These are phyloP conservation scores for Boletus pseudo-olivaceus DNA, from an alignment of 768 basidiomycete species.

Conservation along the genomic window DNA sequence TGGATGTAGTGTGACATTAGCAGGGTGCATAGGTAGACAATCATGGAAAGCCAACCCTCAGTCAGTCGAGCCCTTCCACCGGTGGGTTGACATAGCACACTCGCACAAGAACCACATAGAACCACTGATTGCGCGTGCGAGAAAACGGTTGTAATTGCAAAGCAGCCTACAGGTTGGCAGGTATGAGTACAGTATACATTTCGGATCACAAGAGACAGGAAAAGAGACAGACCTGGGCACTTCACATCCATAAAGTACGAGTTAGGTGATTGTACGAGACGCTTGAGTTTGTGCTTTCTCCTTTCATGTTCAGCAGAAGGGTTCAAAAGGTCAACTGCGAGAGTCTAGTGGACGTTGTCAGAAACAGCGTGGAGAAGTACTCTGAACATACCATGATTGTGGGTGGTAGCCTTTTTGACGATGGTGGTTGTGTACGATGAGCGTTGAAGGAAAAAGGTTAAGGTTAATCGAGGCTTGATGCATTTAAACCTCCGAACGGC, in stretches of 20 bases:
- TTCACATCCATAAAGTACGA: slow-evolving; percentile 99
- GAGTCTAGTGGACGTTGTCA: slow-evolving; percentile 57
- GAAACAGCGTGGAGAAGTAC: background rate
- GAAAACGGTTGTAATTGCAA: slow-evolving; percentile 95
- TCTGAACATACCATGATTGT: slow-evolving; percentile 19
- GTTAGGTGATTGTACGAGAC: slow-evolving; percentile 96
- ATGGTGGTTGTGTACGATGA: slow-evolving; percentile 22
- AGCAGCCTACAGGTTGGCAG: slow-evolving; percentile 64
- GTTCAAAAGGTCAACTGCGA: slow-evolving; percentile 97
- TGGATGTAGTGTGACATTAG: slow-evolving; percentile 32
- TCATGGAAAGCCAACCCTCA: slow-evolving; percentile 66
- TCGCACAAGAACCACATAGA: slow-evolving; percentile 87
- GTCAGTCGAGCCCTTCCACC: slow-evolving; percentile 98
- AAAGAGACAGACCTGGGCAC: slow-evolving; percentile 75
- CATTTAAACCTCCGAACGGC: slow-evolving; percentile 20
- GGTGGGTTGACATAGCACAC: slow-evolving; percentile 95
- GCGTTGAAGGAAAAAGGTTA: slow-evolving; percentile 16
- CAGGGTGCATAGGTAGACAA: background rate
- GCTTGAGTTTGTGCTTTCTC: slow-evolving; percentile 97
- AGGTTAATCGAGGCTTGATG: slow-evolving; percentile 18
- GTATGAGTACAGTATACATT: background rate
- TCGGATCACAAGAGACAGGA: background rate
- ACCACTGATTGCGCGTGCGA: slow-evolving; percentile 99
- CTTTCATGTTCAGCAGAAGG: slow-evolving; percentile 83
- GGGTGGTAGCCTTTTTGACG: slow-evolving; percentile 10